These are phyloP conservation scores for Hypoxylon crocopeplum DNA, from an alignment of 495 filamentous ascomycete species.

Conservation along the genomic window DNA sequence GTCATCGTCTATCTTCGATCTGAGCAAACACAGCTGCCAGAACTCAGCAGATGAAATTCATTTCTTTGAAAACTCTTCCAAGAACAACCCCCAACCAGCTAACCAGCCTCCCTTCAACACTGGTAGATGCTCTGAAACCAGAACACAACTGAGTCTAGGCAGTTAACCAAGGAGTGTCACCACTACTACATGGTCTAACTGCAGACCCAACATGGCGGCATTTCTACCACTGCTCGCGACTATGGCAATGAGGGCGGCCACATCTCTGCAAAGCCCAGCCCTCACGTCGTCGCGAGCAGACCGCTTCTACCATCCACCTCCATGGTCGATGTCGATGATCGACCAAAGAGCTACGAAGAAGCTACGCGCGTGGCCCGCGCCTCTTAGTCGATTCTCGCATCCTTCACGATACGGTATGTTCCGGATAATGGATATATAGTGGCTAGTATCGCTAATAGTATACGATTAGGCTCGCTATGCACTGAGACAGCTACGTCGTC, in stretches of 20 bases:
- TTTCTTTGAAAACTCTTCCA: too few species aligned
- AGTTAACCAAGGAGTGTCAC: conserved; percentile 69
- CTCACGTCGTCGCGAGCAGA: neutral
- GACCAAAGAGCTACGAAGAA: conserved; percentile 63
- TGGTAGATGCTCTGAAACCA: conserved; percentile 78
- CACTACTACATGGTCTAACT: conserved; percentile 60
- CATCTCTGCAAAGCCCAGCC: neutral
- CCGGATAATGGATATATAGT: too few species aligned
- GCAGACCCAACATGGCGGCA: conserved; percentile 29
- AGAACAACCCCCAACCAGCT: too few species aligned
- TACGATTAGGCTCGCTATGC: conserved; percentile 52
- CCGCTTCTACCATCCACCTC: neutral
- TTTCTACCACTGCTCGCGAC: conserved; percentile 31
- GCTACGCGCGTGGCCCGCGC: conserved; percentile 66
- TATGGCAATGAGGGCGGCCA: conserved; percentile 1
- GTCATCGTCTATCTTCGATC: too few species aligned
- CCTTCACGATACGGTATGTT: conserved; percentile 67
- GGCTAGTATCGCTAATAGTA: neutral
- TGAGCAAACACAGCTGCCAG: conserved; percentile 19
- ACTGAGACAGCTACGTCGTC: conserved; percentile 67
- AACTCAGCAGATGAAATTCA: conserved; percentile 19
- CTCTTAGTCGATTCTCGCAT: conserved; percentile 71
- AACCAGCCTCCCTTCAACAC: neutral
- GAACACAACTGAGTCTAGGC: conserved; percentile 72
- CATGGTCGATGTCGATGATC: conserved; percentile 38